phyloP scores from a whole-genome alignment of 148 eudicot genomes.

The Amaranthus cruentus region DNA sequence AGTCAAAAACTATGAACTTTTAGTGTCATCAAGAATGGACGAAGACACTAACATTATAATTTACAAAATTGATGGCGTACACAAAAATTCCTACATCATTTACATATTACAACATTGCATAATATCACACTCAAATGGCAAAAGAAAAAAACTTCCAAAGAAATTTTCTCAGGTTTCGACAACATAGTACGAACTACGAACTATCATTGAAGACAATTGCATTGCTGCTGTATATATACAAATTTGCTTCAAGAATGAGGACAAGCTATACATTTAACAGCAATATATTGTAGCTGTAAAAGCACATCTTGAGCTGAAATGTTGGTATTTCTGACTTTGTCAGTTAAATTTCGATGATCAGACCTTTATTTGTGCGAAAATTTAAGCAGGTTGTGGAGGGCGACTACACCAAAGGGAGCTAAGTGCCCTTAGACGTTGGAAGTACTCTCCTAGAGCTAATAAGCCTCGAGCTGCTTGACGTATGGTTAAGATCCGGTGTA shows the following conservation, averaged over 20 bases:
- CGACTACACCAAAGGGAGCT: constrained; percentile 62
- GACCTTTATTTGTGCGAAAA: neutral
- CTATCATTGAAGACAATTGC: constrained; percentile 16
- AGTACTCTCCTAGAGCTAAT: constrained; percentile 82
- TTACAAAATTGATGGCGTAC: constrained; percentile 27
- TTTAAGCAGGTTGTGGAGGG: constrained; percentile 41
- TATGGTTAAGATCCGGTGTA: constrained; percentile 51
- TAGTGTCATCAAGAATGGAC: no score
- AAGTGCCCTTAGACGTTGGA: constrained; percentile 65
- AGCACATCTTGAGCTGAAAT: constrained; percentile 2
- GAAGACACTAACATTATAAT: constrained; percentile 9
- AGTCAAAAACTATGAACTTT: no score
- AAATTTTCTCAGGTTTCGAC: neutral
- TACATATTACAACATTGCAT: constrained; percentile 15
- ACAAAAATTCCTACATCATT: constrained; percentile 19
- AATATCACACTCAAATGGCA: constrained; percentile 13
- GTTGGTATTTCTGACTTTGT: neutral
- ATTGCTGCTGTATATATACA: constrained; percentile 30
- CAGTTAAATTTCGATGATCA: neutral
- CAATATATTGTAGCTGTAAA: constrained; percentile 5
- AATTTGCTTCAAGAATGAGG: constrained; percentile 21
- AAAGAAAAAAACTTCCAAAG: constrained; percentile 2
- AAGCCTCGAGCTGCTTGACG: constrained; percentile 78
- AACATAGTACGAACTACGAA: constrained; percentile 8
- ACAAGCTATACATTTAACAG: constrained; percentile 19